A percentile compares a stretch with the other conserved stretches of the same genome.
Evolutionary conservation across 331 rosid species (phyloP).

Genomic region (Cydonia oblonga): DNA sequence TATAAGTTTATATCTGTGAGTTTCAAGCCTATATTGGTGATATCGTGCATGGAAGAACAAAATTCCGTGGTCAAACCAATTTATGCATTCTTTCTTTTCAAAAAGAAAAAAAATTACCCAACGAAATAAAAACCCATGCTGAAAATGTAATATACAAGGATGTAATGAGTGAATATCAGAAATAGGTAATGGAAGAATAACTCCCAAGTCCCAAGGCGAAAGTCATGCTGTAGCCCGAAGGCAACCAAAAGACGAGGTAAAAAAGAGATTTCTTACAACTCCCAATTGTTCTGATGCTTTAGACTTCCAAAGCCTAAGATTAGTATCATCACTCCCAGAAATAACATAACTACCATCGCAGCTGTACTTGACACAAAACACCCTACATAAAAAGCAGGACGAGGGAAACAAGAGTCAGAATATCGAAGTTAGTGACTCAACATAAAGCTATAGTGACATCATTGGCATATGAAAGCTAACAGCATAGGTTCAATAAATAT

Average conservation of each 20-base stretch:
- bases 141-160: background rate
- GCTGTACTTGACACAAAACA: slow-evolving; percentile 84
- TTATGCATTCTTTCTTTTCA: background rate
- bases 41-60: background rate
- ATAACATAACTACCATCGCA: slow-evolving; percentile 88
- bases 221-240: background rate
- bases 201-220: background rate
- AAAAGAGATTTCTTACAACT: slow-evolving; percentile 56
- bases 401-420: background rate
- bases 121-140: no score
- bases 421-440: background rate
- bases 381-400: slow-evolving; percentile 40
- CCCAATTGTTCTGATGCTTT: slow-evolving; percentile 96
- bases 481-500: background rate
- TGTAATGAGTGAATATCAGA: background rate
- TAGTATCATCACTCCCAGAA: slow-evolving; percentile 95
- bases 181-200: background rate
- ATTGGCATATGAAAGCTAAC: background rate
- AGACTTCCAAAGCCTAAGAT: slow-evolving; percentile 98
- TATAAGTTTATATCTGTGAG: background rate
- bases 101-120: background rate
- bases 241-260: background rate
- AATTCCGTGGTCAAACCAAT: background rate
- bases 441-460: background rate
- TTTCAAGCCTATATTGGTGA: background rate